phyloP scores from a whole-genome alignment of 352 stramenopile species.

The Phytophthora sp. region DNA sequence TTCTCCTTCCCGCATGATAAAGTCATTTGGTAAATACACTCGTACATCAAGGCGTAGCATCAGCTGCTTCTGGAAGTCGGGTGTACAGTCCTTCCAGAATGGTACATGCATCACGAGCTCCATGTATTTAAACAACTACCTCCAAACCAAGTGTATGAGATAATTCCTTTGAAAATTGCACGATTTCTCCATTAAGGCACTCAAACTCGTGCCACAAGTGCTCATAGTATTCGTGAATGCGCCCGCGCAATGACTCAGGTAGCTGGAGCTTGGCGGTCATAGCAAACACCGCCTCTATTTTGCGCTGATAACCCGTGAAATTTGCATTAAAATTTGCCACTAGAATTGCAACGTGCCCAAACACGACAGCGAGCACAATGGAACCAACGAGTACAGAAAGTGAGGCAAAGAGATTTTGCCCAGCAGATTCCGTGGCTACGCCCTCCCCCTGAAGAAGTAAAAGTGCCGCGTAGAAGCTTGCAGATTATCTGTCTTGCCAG shows the following conservation, averaged over 20 bases:
- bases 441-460: constrained; percentile 65
- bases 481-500: constrained; percentile 29
- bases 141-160: constrained; percentile 65
- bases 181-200: constrained; percentile 59
- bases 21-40: constrained; percentile 80
- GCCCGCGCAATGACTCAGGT: constrained; percentile 48
- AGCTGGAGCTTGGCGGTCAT: constrained; percentile 64
- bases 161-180: constrained; percentile 53
- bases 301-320: constrained; percentile 58
- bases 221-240: constrained; percentile 72
- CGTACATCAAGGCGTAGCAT: constrained; percentile 60
- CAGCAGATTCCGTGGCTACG: constrained; percentile 21
- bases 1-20: constrained; percentile 65
- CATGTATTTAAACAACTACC: constrained; percentile 72
- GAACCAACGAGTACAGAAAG: constrained; percentile 55
- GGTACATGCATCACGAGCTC: constrained; percentile 65
- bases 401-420: constrained; percentile 48
- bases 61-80: constrained; percentile 76
- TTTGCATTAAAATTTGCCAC: constrained; percentile 70
- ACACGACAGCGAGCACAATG: constrained; percentile 63
- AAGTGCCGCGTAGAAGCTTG: constrained; percentile 54
- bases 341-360: constrained; percentile 65
- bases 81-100: constrained; percentile 56
- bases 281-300: constrained; percentile 68
- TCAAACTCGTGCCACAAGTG: constrained; percentile 74